Percentiles rank a stretch among this genome's conserved stretches.
Conservation (phyloP, 1,139 yeast species). For the Zhuliangozyma blackwelliae region DNA sequence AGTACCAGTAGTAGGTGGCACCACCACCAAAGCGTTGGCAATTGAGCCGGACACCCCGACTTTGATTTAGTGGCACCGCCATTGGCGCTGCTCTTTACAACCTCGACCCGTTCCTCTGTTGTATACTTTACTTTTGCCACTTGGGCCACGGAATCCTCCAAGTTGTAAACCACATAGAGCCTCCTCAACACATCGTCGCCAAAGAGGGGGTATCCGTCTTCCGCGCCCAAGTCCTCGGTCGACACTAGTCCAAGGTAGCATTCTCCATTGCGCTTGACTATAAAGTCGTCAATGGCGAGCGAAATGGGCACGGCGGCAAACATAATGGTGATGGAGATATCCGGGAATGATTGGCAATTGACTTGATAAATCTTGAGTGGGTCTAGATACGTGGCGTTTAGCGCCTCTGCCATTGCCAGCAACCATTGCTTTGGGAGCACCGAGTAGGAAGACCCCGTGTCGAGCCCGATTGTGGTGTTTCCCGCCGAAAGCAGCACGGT, state of each 20-base stretch:
- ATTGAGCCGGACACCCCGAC: no score
- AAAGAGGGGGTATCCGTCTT: slow-evolving; percentile 19
- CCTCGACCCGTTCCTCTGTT: neutral
- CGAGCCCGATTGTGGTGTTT: slow-evolving; percentile 5
- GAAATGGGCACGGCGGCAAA: neutral
- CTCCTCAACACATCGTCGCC: slow-evolving; percentile 69
- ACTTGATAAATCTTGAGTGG: neutral
- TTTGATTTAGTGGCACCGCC: no score
- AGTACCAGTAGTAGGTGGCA: no score
- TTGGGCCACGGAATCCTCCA: slow-evolving; percentile 54
- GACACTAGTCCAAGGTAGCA: no score
- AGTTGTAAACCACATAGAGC: slow-evolving; percentile 69
- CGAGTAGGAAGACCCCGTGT: slow-evolving; percentile 15
- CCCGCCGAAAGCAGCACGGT: slow-evolving; percentile 1
- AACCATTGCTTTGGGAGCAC: no score
- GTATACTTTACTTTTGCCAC: slow-evolving; percentile 52
- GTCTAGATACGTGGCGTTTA: no score
- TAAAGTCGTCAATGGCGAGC: no score
- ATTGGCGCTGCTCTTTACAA: no score
- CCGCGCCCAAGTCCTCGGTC: neutral
- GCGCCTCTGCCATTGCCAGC: neutral
- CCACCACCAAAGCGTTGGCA: no score
- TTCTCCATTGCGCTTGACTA: no score
- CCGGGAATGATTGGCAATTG: neutral
- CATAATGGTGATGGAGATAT: neutral